Percentiles rank a stretch among this genome's conserved stretches.
Conservation (phyloP, 805 yeast species). For the Wickerhamiella dianesei region DNA sequence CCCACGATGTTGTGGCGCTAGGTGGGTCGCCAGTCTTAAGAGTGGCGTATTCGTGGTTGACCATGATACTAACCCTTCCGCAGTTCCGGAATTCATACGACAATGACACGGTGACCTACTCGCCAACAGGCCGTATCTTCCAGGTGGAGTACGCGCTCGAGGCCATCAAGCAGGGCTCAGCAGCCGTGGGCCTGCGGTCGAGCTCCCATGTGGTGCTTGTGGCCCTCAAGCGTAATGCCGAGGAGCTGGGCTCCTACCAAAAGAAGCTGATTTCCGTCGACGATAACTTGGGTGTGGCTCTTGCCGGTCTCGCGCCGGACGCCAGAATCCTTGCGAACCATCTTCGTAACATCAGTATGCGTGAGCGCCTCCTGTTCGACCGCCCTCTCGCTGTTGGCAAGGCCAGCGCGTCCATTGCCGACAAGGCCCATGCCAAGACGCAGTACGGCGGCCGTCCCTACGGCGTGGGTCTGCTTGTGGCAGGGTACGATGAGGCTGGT, state of each 20-base stretch:
- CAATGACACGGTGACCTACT: conserved; percentile 94
- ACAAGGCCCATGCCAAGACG: conserved; percentile 93
- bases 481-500: conserved; percentile 88
- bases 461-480: conserved; percentile 86
- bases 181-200: conserved; percentile 87
- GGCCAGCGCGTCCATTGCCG: conserved; percentile 79
- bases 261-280: conserved; percentile 86
- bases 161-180: conserved; percentile 96
- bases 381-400: conserved; percentile 71
- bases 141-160: conserved; percentile 83
- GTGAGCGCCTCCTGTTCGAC: conserved; percentile 69
- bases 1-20: too few relatives aligned
- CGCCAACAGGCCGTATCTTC: conserved; percentile 86
- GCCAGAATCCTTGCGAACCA: conserved; percentile 86
- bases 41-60: neutral
- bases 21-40: too few relatives aligned
- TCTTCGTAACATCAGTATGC: conserved; percentile 83
- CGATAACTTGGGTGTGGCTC: conserved; percentile 84
- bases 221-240: conserved; percentile 91
- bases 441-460: conserved; percentile 94
- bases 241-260: conserved; percentile 93
- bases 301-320: conserved; percentile 97
- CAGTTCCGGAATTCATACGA: conserved; percentile 96
- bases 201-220: conserved; percentile 80
- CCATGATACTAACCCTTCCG: neutral